Percentiles rank a stretch among this genome's conserved stretches.
These are phyloP conservation scores for Coniferiporia sulphurascens DNA, from an alignment of 1,284 basidiomycete species.

Conservation along the genomic window DNA sequence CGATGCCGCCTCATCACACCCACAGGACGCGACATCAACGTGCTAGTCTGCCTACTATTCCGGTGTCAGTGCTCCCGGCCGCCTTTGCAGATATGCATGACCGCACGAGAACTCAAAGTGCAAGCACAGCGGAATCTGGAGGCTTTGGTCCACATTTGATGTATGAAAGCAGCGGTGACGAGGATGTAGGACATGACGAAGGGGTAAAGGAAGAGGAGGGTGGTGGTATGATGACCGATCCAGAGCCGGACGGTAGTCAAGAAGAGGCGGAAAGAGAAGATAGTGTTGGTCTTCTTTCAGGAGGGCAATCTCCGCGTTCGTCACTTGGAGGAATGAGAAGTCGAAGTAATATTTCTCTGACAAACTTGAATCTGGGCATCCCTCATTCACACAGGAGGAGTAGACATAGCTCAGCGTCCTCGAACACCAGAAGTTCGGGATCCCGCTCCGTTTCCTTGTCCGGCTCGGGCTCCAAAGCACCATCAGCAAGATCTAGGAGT, in stretches of 20 bases:
- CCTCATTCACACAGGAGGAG: conserved; percentile 5
- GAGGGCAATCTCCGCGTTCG: conserved; percentile 48
- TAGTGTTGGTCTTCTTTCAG: conserved; percentile 56
- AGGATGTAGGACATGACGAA: conserved; percentile 35
- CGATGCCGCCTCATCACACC: conserved; percentile 67
- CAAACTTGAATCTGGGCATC: conserved; percentile 12
- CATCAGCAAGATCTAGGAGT: conserved; percentile 6
- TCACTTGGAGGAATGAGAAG: conserved; percentile 48
- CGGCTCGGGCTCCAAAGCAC: conserved; percentile 1
- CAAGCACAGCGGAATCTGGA: not conserved
- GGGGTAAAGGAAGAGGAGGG: conserved; percentile 30
- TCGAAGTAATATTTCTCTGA: conserved; percentile 22
- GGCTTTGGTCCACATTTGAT: conserved; percentile 20
- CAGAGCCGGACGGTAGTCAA: conserved; percentile 47
- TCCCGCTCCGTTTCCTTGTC: conserved; percentile 6
- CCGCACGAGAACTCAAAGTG: conserved; percentile 18
- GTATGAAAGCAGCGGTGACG: conserved; percentile 30
- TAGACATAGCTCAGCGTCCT: conserved; percentile 16
- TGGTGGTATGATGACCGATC: conserved; percentile 41
- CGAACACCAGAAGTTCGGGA: not conserved
- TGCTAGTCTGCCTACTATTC: conserved; percentile 18
- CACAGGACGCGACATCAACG: conserved; percentile 2
- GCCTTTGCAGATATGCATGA: conserved; percentile 1
- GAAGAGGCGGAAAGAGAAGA: conserved; percentile 67
- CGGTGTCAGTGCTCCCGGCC: conserved; percentile 7